These are phyloP conservation scores for Forsythia viridissima DNA, from an alignment of 257 asterid species.

Conservation along the genomic window DNA sequence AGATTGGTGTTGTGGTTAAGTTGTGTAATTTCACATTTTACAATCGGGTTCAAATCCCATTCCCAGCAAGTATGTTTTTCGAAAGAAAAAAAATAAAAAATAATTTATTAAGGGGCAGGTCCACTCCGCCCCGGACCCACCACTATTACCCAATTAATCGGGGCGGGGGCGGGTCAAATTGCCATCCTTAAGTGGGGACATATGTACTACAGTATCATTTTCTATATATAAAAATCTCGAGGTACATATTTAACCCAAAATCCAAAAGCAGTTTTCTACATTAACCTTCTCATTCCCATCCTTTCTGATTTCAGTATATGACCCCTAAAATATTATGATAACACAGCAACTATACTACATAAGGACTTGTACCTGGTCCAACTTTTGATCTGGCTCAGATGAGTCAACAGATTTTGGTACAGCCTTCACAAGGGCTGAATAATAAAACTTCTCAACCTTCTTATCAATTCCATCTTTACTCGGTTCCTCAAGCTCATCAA, in stretches of 20 bases:
- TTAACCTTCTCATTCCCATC: constrained; percentile 14
- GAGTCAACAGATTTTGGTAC: constrained; percentile 89
- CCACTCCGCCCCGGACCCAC: too few relatives aligned
- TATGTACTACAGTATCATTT: not conserved
- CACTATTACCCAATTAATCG: too few relatives aligned
- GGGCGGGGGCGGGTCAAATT: too few relatives aligned
- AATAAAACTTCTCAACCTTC: constrained; percentile 78
- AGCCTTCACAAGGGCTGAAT: constrained; percentile 95
- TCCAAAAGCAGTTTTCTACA: not conserved
- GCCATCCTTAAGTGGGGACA: too few relatives aligned
- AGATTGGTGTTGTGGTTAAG: too few relatives aligned
- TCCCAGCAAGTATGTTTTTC: too few relatives aligned
- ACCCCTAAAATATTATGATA: not conserved
- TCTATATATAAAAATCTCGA: not conserved
- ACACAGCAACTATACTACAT: constrained; percentile 5
- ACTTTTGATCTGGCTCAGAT: constrained; percentile 81
- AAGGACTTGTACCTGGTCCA: constrained; percentile 71
- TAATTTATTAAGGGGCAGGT: too few relatives aligned
- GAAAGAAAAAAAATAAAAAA: too few relatives aligned
- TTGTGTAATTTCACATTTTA: too few relatives aligned
- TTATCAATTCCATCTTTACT: constrained; percentile 56
- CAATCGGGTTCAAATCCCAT: too few relatives aligned
- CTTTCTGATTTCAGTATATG: not conserved
- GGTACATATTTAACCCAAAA: not conserved
- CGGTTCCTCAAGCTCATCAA: constrained; percentile 89